A percentile compares a stretch with the other conserved stretches of the same genome.
phyloP scores from a whole-genome alignment of 495 filamentous ascomycete species.

The Pseudevernia furfuracea region DNA sequence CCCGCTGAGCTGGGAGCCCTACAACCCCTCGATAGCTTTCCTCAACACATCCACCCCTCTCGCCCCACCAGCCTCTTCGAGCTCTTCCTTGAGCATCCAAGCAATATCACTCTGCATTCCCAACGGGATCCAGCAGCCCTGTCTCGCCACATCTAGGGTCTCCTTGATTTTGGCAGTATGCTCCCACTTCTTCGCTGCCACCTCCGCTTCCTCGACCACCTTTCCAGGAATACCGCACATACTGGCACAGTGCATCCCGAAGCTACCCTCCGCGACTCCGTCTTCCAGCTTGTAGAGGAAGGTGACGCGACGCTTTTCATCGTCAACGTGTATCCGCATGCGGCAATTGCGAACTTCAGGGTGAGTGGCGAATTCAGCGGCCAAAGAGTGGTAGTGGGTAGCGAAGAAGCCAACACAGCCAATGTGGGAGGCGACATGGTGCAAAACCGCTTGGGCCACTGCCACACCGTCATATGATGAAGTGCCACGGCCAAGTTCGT shows the following conservation, averaged over 20 bases:
- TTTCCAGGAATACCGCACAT: constrained; percentile 90
- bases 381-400: constrained; percentile 93
- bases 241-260: constrained; percentile 97
- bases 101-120: constrained; percentile 89
- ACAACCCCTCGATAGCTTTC: constrained; percentile 71
- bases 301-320: constrained; percentile 70
- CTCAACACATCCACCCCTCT: constrained; percentile 42
- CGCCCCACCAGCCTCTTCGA: constrained; percentile 27
- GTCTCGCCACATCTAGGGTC: constrained; percentile 71
- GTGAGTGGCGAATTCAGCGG: constrained; percentile 79
- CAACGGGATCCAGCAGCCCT: constrained; percentile 70
- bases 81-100: constrained; percentile 55
- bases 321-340: constrained; percentile 93
- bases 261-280: constrained; percentile 93
- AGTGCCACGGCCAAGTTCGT: constrained; percentile 93
- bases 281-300: constrained; percentile 94
- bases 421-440: constrained; percentile 87
- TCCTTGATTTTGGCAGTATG: constrained; percentile 85
- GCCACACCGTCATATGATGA: constrained; percentile 92
- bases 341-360: constrained; percentile 78
- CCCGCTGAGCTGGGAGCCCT: constrained; percentile 20
- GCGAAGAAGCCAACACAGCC: constrained; percentile 96
- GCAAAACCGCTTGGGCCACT: constrained; percentile 91
- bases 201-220: constrained; percentile 80
- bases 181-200: constrained; percentile 90